Evolutionary conservation across 192 early-diverging fungal genomes (phyloP).

Genomic region (Backusella tuberculispora): DNA sequence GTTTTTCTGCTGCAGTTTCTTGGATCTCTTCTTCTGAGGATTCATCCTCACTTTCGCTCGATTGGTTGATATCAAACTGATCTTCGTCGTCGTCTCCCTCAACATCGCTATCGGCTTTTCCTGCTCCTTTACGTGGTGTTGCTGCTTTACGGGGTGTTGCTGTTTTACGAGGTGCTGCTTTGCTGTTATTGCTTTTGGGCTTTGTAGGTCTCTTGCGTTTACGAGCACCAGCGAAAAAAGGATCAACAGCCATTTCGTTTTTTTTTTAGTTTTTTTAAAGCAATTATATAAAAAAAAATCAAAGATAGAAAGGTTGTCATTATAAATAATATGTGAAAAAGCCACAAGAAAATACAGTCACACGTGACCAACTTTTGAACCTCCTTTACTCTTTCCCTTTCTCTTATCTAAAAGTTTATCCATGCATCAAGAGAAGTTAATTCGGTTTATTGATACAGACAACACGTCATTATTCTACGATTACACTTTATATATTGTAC

Average conservation of each 20-base stretch:
- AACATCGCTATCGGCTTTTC: constrained; percentile 26
- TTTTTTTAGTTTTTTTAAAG: not conserved
- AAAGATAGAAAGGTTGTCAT: not conserved
- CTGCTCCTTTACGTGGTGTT: not conserved
- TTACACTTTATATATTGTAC: no score
- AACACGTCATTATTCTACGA: not conserved
- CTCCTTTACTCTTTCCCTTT: no score
- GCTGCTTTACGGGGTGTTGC: not conserved
- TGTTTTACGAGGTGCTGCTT: not conserved
- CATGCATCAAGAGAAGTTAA: not conserved
- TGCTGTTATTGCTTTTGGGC: constrained; percentile 3
- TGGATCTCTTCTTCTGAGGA: constrained; percentile 66
- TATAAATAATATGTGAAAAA: not conserved
- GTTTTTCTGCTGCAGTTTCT: constrained; percentile 93
- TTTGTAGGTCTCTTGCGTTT: constrained; percentile 23
- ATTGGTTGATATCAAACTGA: constrained; percentile 61
- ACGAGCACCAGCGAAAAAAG: constrained; percentile 33
- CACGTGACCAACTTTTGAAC: not conserved
- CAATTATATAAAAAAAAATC: constrained; percentile 4
- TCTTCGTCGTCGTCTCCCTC: constrained; percentile 54
- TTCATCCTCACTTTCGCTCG: constrained; percentile 53
- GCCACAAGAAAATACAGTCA: not conserved
- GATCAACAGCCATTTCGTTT: constrained; percentile 20
- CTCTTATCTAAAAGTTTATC: no score
- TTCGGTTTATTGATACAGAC: not conserved